A percentile compares a stretch with the other conserved stretches of the same genome.
Evolutionary conservation across 768 basidiomycete species (phyloP).

Genomic region (Coprinellus aureogranulatus): DNA sequence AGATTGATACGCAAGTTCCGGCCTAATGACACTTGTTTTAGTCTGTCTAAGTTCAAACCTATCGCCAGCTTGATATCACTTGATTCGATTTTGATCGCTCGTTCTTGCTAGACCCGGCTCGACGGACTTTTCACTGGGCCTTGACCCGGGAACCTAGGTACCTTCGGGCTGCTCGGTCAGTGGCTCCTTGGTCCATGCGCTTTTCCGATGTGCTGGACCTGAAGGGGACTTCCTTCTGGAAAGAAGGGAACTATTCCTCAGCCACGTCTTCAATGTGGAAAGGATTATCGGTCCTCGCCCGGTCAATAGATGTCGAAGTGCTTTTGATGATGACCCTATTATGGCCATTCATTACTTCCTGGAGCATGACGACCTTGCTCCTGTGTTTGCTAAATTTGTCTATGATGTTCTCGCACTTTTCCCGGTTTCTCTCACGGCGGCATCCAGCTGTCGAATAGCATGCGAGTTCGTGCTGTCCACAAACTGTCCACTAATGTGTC

Average conservation of each 20-base stretch:
- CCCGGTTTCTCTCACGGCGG: background rate
- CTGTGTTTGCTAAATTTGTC: background rate
- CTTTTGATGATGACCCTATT: background rate
- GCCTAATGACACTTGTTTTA: background rate
- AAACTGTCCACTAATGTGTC: no score
- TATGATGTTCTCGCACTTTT: background rate
- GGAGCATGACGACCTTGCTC: background rate
- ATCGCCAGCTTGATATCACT: background rate
- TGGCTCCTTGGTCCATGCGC: background rate
- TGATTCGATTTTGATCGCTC: background rate
- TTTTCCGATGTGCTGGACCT: background rate
- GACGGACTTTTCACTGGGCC: background rate
- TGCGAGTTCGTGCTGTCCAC: no score
- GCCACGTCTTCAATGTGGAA: background rate
- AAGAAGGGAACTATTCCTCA: background rate
- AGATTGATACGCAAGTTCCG: background rate
- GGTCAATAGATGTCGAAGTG: background rate
- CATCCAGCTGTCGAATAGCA: no score
- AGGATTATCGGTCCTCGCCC: background rate
- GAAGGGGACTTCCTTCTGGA: background rate
- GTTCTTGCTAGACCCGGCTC: background rate
- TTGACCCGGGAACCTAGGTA: no score
- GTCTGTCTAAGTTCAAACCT: background rate
- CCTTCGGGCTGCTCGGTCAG: no score
- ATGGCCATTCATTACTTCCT: background rate